A percentile compares a stretch with the other conserved stretches of the same genome.
Conservation (phyloP, 2,329 filamentous ascomycete genomes). For the Tolypocladium amazonense region DNA sequence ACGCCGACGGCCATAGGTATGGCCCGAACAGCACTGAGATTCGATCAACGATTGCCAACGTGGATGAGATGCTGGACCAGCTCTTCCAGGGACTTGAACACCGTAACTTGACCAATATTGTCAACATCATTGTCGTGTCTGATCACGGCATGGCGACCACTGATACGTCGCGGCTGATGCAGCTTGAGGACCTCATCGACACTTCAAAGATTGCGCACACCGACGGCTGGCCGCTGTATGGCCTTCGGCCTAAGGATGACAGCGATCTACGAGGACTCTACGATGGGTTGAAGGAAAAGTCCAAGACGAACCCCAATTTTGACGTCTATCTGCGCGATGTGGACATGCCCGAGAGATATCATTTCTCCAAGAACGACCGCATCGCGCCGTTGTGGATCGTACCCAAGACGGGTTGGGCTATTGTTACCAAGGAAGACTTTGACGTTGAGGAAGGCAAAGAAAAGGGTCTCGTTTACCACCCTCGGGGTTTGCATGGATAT, state of each 20-base stretch:
- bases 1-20: constrained; percentile 74
- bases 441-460: constrained; percentile 55
- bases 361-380: constrained; percentile 77
- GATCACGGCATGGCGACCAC: constrained; percentile 99
- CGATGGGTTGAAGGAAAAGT: constrained; percentile 44
- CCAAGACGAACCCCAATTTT: constrained; percentile 54
- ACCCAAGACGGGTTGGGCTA: constrained; percentile 84
- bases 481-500: constrained; percentile 83
- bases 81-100: constrained; percentile 67
- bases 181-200: constrained; percentile 84
- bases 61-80: constrained; percentile 70
- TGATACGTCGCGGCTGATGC: constrained; percentile 66
- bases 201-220: constrained; percentile 66
- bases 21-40: constrained; percentile 96
- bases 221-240: constrained; percentile 91
- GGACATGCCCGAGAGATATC: constrained; percentile 86
- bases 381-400: constrained; percentile 95
- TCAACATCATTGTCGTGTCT: constrained; percentile 92
- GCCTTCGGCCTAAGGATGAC: constrained; percentile 67
- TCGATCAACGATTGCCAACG: constrained; percentile 61
- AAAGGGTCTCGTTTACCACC: constrained; percentile 60
- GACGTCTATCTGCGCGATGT: constrained; percentile 80
- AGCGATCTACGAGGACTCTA: constrained; percentile 59
- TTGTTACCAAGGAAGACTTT: constrained; percentile 73
- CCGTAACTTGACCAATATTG: constrained; percentile 77